A percentile compares a stretch with the other conserved stretches of the same genome.
These are phyloP conservation scores for Taxawa tesnikishii DNA, from an alignment of 2,329 filamentous ascomycete species.

Conservation along the genomic window DNA sequence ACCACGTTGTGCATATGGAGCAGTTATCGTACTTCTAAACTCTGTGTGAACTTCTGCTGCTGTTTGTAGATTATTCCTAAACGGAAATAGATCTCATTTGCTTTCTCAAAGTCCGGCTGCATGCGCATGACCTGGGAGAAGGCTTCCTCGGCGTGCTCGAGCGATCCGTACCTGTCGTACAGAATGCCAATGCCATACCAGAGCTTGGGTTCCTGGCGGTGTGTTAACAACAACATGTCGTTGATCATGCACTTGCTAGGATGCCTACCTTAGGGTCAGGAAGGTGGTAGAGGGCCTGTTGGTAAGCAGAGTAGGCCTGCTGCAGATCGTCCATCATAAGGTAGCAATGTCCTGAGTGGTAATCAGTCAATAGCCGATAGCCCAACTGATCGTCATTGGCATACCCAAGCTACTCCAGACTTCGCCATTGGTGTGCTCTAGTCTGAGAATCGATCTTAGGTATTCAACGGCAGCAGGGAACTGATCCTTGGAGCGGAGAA, in stretches of 20 bases:
- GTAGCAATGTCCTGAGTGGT: slow-evolving; percentile 72
- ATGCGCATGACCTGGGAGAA: slow-evolving; percentile 99
- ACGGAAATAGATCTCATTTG: slow-evolving; percentile 97
- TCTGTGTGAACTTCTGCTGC: slow-evolving; percentile 84
- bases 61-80: slow-evolving; percentile 99
- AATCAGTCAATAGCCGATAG: slow-evolving; percentile 59
- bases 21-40: slow-evolving; percentile 58
- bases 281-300: slow-evolving; percentile 86
- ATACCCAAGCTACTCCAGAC: slow-evolving; percentile 90
- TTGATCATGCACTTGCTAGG: background rate
- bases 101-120: slow-evolving; percentile 95
- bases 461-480: slow-evolving; percentile 93
- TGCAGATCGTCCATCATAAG: slow-evolving; percentile 98
- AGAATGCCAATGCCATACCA: slow-evolving; percentile 99
- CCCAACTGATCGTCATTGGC: slow-evolving; percentile 42
- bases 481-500: slow-evolving; percentile 81
- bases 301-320: slow-evolving; percentile 92
- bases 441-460: slow-evolving; percentile 76
- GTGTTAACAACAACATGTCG: background rate
- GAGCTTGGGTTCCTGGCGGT: slow-evolving; percentile 73
- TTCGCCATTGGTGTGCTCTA: slow-evolving; percentile 82
- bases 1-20: background rate
- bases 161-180: slow-evolving; percentile 89
- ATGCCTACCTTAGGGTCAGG: slow-evolving; percentile 73
- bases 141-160: slow-evolving; percentile 94